Evolutionary conservation across 2,329 filamentous ascomycete genomes (phyloP), one percentile per base, ranked within the genome.

Genomic region (Beauveria sp.): DNA sequence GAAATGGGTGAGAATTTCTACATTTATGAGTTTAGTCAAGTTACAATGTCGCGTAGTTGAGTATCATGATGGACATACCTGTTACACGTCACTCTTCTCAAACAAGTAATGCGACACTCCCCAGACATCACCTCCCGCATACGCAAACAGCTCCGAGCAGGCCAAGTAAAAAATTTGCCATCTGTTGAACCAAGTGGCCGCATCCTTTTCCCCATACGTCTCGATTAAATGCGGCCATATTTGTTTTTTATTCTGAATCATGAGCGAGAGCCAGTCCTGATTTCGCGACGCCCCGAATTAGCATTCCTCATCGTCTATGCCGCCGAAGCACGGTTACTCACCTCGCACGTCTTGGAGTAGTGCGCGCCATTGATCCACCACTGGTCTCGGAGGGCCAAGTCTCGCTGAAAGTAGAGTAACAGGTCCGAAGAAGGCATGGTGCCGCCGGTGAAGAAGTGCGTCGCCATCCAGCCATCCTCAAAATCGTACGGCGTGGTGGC

Each of bases 81-180:
- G 20, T 12, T 44, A 30, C 40, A 20, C 26, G 18, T 18, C n/a
- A 3, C 24, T 41, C 34, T 88, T 89, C 72, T 85, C 80, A 67
- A 90, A 89, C 60, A 88, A 71, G 68, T 86, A 85, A 72, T 89
- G 85, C 51, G 79, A 79, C 2, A 89, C 84, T 4, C 86, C 87
- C 86, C 86, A 89, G 5, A 79, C 83, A 67, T 90, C 85, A 10
- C 85, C 86, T 16, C 81, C 83, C 43, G 84, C 79, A 70, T 82
- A 87, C 46, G 81, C 83, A 71, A 89, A 90, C 63, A 90, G 70
- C 73, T 89, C 86, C 50, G 85, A 84, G 72, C 86, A 89, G 30
- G 86, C 86, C 79, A 89, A 78, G 70, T 88, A 88, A 66, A 89
- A 90, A 40, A 89, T 82, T 73, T 89, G 84, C 86, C 87, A 90